phyloP scores from a whole-genome alignment of 2,329 filamentous ascomycete species.

The Stagonosporopsis vannaccii region DNA sequence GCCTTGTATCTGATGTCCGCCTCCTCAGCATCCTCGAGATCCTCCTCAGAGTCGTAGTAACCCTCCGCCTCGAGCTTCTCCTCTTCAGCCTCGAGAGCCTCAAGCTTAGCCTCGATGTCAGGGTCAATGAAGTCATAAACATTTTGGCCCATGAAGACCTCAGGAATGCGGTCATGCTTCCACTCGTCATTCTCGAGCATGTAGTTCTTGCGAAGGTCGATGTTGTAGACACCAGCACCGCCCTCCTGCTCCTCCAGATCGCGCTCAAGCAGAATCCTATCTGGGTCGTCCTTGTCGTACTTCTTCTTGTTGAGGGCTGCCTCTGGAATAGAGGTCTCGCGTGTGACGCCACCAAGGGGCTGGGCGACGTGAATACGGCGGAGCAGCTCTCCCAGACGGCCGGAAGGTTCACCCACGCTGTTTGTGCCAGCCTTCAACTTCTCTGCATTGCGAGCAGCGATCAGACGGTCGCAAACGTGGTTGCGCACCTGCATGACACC shows the following conservation, averaged over 20 bases:
- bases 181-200: slow-evolving; percentile 86
- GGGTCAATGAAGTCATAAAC: slow-evolving; percentile 97
- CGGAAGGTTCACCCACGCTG: slow-evolving; percentile 75
- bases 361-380: slow-evolving; percentile 96
- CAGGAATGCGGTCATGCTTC: slow-evolving; percentile 96
- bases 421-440: slow-evolving; percentile 92
- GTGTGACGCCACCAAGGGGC: slow-evolving; percentile 79
- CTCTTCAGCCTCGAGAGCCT: slow-evolving; percentile 92
- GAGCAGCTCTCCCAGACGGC: slow-evolving; percentile 88
- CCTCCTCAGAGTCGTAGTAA: slow-evolving; percentile 79
- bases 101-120: slow-evolving; percentile 92
- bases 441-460: slow-evolving; percentile 91
- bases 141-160: slow-evolving; percentile 94
- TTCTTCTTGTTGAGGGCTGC: slow-evolving; percentile 81
- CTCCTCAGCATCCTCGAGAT: slow-evolving; percentile 87
- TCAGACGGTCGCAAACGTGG: slow-evolving; percentile 87
- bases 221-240: slow-evolving; percentile 93
- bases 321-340: slow-evolving; percentile 88
- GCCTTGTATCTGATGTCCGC: slow-evolving; percentile 90
- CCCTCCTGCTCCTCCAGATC: slow-evolving; percentile 93
- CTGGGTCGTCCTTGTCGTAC: slow-evolving; percentile 89
- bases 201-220: slow-evolving; percentile 89
- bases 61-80: slow-evolving; percentile 90
- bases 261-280: slow-evolving; percentile 78
- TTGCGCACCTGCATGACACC: slow-evolving; percentile 96